phyloP scores from a whole-genome alignment of 177 flowering plant species.

The Tripterygium wilfordii region DNA sequence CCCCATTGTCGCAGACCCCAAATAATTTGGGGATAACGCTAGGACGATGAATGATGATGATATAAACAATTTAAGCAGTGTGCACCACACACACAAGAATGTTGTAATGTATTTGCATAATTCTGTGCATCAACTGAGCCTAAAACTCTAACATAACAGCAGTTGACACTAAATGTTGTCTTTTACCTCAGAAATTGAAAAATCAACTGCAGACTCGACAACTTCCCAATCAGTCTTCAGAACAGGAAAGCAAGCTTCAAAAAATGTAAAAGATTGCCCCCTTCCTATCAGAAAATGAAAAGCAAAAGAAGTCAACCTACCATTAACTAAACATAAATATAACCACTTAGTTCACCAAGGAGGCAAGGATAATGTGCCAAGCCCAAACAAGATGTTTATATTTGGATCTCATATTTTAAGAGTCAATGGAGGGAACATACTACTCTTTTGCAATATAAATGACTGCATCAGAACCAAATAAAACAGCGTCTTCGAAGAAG shows the following conservation, averaged over 20 bases:
- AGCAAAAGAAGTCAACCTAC: neutral
- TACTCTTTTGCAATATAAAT: conserved; percentile 22
- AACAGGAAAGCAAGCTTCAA: conserved; percentile 49
- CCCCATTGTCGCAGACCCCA: too few relatives aligned
- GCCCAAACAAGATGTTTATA: neutral
- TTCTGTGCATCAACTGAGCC: too few relatives aligned
- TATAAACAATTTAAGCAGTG: too few relatives aligned
- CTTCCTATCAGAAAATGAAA: conserved; percentile 16
- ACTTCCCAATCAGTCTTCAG: conserved; percentile 52
- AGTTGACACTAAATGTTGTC: too few relatives aligned
- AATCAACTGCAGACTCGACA: conserved; percentile 25
- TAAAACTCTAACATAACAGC: neutral
- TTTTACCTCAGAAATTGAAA: conserved; percentile 47
- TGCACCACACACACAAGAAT: too few relatives aligned
- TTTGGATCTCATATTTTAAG: neutral
- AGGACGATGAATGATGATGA: too few relatives aligned
- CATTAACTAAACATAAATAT: neutral
- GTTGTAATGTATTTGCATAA: too few relatives aligned
- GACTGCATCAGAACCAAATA: conserved; percentile 65
- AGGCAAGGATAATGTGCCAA: neutral
- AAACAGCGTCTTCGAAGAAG: conserved; percentile 55
- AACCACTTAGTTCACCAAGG: neutral
- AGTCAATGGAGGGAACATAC: conserved; percentile 21
- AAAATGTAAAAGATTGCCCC: conserved; percentile 25
- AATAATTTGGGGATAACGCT: too few relatives aligned